Evolutionary conservation across 495 filamentous ascomycete genomes (phyloP), one percentile per base, ranked within the genome.

Genomic region (Hypoxylon fuscum): DNA sequence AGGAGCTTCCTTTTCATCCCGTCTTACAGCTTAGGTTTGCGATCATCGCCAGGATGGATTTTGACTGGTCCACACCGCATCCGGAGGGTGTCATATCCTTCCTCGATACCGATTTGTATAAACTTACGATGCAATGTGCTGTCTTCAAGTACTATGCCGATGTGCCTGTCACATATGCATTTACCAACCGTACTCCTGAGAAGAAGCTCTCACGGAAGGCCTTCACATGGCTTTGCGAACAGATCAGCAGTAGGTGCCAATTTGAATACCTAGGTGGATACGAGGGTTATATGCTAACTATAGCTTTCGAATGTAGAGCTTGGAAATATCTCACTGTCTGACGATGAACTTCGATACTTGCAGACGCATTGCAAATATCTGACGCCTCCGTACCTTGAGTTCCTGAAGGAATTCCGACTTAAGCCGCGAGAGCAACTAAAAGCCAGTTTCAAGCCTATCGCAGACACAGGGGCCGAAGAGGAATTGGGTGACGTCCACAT

Each of bases 81-180:
- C 82, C 82, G 15, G 82, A 83, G 68, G 93, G 92, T 32, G 86
- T 98, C 68, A 88, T 85, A 74, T 97, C 95, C 57, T 88, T 98
- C 59, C 85, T 98, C 34, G 95, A 98, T 72, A 98, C 95, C 1
- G 95, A 98, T 79, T 81, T 98, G 37, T 98, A 98, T 83, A 98
- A 98, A 76, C 75, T 98, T 69, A 98, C 95, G 8, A 98, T 98
- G 95, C 95, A 98, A 86, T 96, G 91, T 71, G 95, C 93, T 35
- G 86, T 98, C 62, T 81, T 96, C 46, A 93, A 91, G 69, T 93
- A 90, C 76, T 97, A 96, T 72, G 87, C 89, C 12, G 83, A 94
- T 65, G 87, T 93, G 48, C 77, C 89, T 32, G 94, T 97, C 40
- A 92, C 90, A 5, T 98, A 98, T 73, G 83, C 87, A 48, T 96